Percentiles rank a stretch among this genome's conserved stretches.
Conservation (phyloP, 83 land plant genomes). For the Diphasiastrum complanatum region DNA sequence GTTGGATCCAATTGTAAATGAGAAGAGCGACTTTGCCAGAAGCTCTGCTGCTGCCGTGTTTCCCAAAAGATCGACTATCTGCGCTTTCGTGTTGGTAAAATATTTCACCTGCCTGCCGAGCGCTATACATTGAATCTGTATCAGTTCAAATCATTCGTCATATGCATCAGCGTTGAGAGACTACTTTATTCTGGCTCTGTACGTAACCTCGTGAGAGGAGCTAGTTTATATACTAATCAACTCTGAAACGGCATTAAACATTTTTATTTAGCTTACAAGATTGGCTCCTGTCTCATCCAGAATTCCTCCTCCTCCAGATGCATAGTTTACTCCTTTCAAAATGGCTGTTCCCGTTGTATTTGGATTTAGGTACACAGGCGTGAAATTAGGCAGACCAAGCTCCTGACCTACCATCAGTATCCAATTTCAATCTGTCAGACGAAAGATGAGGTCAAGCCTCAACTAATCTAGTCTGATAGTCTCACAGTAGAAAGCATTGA, state of each 20-base stretch:
- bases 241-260: background rate
- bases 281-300: conserved; percentile 21
- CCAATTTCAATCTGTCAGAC: no score
- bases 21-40: conserved; percentile 16
- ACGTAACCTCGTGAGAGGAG: no score
- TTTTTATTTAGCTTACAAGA: conserved; percentile 5
- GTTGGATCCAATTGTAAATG: conserved; percentile 25
- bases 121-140: conserved; percentile 21
- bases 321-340: conserved; percentile 16
- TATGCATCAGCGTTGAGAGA: no score
- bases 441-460: no score
- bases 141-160: background rate
- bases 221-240: background rate
- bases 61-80: conserved; percentile 1
- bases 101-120: conserved; percentile 13
- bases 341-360: conserved; percentile 7
- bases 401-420: conserved; percentile 1
- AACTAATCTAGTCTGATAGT: no score
- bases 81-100: conserved; percentile 13
- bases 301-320: conserved; percentile 29
- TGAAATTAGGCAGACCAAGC: background rate
- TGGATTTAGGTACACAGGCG: conserved; percentile 10
- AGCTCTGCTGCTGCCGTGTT: conserved; percentile 10
- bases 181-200: no score
- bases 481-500: no score